Evolutionary conservation across 2,329 filamentous ascomycete genomes (phyloP).

Genomic region (Sphaceloma murrayae): DNA sequence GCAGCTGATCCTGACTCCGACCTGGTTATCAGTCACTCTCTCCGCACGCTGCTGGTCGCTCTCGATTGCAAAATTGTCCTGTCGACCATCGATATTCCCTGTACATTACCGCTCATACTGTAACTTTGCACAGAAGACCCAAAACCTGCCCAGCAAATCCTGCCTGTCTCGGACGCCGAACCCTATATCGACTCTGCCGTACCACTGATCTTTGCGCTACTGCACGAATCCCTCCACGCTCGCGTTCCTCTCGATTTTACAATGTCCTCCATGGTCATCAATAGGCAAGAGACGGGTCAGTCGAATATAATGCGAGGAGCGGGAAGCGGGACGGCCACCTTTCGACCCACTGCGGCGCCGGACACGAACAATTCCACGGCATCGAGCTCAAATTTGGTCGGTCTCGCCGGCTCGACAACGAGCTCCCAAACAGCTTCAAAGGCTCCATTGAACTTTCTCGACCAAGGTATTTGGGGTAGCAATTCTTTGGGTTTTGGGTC

Average conservation of each 20-base stretch:
- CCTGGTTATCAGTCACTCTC: slow-evolving; percentile 4
- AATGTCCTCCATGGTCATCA: slow-evolving; percentile 15
- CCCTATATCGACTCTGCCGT: neutral
- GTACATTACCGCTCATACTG: slow-evolving; percentile 17
- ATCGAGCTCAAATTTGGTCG: slow-evolving; percentile 5
- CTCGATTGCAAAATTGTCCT: neutral
- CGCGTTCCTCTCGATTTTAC: neutral
- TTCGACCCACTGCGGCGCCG: neutral
- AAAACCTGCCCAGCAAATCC: neutral
- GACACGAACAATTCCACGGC: neutral
- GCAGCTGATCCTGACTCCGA: slow-evolving; percentile 1
- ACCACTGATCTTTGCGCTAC: neutral
- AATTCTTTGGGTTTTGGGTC: slow-evolving; percentile 1
- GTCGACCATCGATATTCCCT: neutral
- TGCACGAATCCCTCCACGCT: neutral
- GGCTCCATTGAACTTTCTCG: neutral
- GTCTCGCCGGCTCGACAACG: slow-evolving; percentile 8
- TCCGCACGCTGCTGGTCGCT: slow-evolving; percentile 1
- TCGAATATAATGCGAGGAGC: slow-evolving; percentile 5
- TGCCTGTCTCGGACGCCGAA: neutral
- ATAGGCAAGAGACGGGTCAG: slow-evolving; percentile 16
- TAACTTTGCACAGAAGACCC: slow-evolving; percentile 10
- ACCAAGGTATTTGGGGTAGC: slow-evolving; percentile 9
- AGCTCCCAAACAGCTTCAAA: neutral
- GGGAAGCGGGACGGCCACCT: neutral